phyloP scores from a whole-genome alignment of 2,329 filamentous ascomycete species.

The Xylaria sp. region DNA sequence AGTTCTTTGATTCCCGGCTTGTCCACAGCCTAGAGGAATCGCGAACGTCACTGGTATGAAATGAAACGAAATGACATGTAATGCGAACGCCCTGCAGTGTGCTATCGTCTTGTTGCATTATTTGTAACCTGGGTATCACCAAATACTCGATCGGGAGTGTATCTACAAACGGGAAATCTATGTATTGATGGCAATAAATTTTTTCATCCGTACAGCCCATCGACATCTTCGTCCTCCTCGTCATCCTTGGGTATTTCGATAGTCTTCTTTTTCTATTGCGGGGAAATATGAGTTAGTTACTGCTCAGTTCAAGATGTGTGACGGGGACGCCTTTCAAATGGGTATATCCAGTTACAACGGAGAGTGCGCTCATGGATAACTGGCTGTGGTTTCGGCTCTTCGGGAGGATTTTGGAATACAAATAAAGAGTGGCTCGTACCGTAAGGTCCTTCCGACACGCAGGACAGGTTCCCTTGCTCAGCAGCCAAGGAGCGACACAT shows the following conservation, averaged over 20 bases:
- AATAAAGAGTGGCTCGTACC: slow-evolving; percentile 20
- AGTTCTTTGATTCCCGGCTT: not conserved
- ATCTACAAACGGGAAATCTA: slow-evolving; percentile 11
- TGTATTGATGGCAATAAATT: not conserved
- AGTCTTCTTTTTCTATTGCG: slow-evolving; percentile 62
- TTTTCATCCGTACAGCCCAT: slow-evolving; percentile 59
- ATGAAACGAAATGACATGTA: not conserved
- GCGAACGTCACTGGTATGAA: not conserved
- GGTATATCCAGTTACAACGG: not conserved
- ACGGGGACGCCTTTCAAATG: not conserved
- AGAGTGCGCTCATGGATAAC: not conserved
- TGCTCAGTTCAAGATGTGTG: not conserved
- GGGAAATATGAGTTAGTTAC: slow-evolving; percentile 9
- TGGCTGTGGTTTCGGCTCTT: not conserved
- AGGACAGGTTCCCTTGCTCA: slow-evolving; percentile 72
- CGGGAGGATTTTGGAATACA: not conserved
- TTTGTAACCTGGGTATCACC: slow-evolving; percentile 33
- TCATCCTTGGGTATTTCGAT: slow-evolving; percentile 57
- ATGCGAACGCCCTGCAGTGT: not conserved
- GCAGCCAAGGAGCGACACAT: slow-evolving; percentile 73
- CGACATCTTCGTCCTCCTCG: slow-evolving; percentile 64
- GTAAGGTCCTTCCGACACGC: slow-evolving; percentile 70
- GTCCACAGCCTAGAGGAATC: not conserved
- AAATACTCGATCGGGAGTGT: slow-evolving; percentile 13
- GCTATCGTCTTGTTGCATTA: slow-evolving; percentile 3